These are phyloP conservation scores for Alternaria gaisen DNA, from an alignment of 2,329 filamentous ascomycete species.

Conservation along the genomic window DNA sequence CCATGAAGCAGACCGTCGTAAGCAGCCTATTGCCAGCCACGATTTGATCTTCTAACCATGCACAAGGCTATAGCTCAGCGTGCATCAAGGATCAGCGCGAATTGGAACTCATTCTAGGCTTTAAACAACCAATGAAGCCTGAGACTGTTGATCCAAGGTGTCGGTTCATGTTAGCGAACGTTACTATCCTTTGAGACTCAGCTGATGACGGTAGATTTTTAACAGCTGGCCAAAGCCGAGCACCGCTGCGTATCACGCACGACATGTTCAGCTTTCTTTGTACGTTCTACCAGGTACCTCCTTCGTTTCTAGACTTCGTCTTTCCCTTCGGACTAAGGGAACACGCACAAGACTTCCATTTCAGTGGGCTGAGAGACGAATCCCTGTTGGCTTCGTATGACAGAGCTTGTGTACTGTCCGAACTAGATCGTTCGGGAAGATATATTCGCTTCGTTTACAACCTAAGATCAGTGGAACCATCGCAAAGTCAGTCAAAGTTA, in stretches of 20 bases:
- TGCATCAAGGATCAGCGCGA: neutral
- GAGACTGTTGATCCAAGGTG: conserved; percentile 21
- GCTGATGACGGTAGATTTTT: conserved; percentile 26
- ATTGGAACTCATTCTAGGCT: neutral
- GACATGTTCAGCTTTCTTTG: conserved; percentile 28
- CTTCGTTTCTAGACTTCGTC: conserved; percentile 51
- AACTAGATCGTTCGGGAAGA: conserved; percentile 49
- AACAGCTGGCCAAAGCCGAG: conserved; percentile 25
- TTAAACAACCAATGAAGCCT: neutral
- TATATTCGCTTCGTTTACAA: conserved; percentile 53
- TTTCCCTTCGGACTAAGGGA: conserved; percentile 49
- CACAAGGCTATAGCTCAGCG: neutral
- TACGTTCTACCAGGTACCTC: conserved; percentile 47
- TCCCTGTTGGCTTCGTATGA: conserved; percentile 20
- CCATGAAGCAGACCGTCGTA: neutral
- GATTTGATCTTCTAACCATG: neutral
- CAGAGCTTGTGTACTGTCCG: conserved; percentile 17
- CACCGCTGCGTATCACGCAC: conserved; percentile 22
- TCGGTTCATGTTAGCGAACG: conserved; percentile 24
- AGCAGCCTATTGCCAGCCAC: neutral
- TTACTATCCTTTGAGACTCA: neutral
- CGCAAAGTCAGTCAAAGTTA: conserved; percentile 16
- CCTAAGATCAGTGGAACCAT: conserved; percentile 49
- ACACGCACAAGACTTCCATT: conserved; percentile 47
- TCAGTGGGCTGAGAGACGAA: conserved; percentile 49